Conservation (phyloP, 768 basidiomycete genomes). For the Leccinum broughii region DNA sequence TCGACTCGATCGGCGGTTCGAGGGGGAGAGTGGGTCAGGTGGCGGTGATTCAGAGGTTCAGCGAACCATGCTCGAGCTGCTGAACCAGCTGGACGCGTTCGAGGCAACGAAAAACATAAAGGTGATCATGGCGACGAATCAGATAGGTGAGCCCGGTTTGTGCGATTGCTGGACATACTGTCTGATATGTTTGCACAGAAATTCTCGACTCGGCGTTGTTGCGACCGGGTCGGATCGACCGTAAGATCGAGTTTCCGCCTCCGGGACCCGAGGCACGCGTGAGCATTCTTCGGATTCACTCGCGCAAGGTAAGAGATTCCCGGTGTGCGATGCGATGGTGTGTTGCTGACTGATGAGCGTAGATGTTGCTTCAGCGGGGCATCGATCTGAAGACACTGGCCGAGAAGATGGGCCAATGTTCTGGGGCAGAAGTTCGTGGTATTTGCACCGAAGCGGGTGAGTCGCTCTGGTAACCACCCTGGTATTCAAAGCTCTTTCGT, state of each 20-base stretch:
- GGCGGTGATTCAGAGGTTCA: slow-evolving; percentile 82
- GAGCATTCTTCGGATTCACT: slow-evolving; percentile 51
- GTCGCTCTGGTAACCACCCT: neutral
- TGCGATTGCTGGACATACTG: too few species aligned
- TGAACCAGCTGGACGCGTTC: neutral
- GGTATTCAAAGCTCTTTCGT: neutral
- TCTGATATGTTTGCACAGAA: slow-evolving; percentile 50
- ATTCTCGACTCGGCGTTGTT: slow-evolving; percentile 93
- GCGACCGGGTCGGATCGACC: slow-evolving; percentile 91
- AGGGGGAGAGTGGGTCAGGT: slow-evolving; percentile 74
- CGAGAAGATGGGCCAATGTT: slow-evolving; percentile 97
- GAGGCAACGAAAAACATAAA: neutral
- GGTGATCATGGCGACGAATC: too few species aligned
- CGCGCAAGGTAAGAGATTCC: slow-evolving; percentile 61
- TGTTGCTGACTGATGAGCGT: neutral
- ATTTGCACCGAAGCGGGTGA: too few species aligned
- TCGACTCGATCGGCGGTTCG: slow-evolving; percentile 95
- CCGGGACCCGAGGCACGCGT: slow-evolving; percentile 96
- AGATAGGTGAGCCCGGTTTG: too few species aligned
- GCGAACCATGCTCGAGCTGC: neutral
- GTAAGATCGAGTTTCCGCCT: slow-evolving; percentile 42
- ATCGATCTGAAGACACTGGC: slow-evolving; percentile 96
- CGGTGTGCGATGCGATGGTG: neutral
- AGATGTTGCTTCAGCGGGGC: slow-evolving; percentile 98
- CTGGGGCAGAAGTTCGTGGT: too few species aligned